phyloP scores from a whole-genome alignment of 768 basidiomycete genomes.

The Pulveroboletus sp. region DNA sequence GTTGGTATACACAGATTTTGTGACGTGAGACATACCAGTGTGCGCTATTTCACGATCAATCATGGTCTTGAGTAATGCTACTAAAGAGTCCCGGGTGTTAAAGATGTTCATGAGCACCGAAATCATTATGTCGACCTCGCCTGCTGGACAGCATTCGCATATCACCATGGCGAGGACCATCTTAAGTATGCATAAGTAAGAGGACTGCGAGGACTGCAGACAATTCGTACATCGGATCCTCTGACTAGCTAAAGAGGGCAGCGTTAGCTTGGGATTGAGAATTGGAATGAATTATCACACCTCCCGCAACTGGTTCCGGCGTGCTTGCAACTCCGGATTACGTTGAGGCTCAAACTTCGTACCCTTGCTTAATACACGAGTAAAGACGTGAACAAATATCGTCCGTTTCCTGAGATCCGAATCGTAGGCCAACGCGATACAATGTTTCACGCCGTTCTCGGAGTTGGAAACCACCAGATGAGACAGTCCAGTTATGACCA shows the following conservation, averaged over 20 bases:
- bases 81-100: slow-evolving; percentile 69
- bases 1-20: slow-evolving; percentile 1
- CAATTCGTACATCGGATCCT: slow-evolving; percentile 60
- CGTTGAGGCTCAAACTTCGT: slow-evolving; percentile 71
- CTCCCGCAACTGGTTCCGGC: slow-evolving; percentile 56
- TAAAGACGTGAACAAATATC: slow-evolving; percentile 84
- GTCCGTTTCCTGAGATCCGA: slow-evolving; percentile 63
- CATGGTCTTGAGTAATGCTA: slow-evolving; percentile 76
- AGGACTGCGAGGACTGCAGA: background rate
- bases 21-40: slow-evolving; percentile 50
- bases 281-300: slow-evolving; percentile 35
- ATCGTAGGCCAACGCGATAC: slow-evolving; percentile 76
- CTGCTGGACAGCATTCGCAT: slow-evolving; percentile 79
- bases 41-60: slow-evolving; percentile 81
- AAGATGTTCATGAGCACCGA: slow-evolving; percentile 84
- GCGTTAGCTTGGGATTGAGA: slow-evolving; percentile 3
- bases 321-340: slow-evolving; percentile 43
- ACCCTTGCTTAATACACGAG: slow-evolving; percentile 75
- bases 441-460: slow-evolving; percentile 87
- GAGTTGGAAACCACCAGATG: slow-evolving; percentile 82
- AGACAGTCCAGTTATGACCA: slow-evolving; percentile 77
- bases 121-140: slow-evolving; percentile 81
- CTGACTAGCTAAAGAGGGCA: slow-evolving; percentile 57
- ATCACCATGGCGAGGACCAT: slow-evolving; percentile 81
- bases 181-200: slow-evolving; percentile 35